Percentiles rank a stretch among this genome's conserved stretches.
These are phyloP conservation scores for Nelumbo lutea DNA, from an alignment of 164 flowering plant genomes.

Conservation along the genomic window DNA sequence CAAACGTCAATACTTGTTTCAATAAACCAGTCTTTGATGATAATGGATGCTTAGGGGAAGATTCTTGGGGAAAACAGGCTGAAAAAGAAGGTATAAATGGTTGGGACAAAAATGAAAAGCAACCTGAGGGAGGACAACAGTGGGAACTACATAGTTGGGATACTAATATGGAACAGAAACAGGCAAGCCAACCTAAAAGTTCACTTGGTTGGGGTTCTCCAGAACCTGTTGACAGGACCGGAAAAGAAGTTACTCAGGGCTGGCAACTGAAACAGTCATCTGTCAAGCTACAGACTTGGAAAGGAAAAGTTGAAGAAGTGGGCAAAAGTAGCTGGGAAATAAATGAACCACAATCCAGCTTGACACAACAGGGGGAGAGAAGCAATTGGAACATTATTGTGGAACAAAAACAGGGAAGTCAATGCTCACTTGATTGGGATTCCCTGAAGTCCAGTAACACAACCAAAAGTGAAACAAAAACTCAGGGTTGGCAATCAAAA, in stretches of 20 bases:
- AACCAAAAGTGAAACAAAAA: neutral
- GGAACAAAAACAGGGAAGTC: neutral
- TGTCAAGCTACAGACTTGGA: conserved; percentile 7
- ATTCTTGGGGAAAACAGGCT: conserved; percentile 5
- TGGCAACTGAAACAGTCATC: neutral
- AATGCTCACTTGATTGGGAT: neutral
- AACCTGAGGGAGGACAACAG: conserved; percentile 3
- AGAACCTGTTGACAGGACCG: conserved; percentile 1
- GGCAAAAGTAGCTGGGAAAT: conserved; percentile 2
- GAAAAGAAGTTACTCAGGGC: neutral
- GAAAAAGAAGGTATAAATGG: neutral
- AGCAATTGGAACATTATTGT: neutral
- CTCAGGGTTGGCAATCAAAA: neutral
- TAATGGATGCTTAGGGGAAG: conserved; percentile 20
- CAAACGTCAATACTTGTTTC: conserved; percentile 34
- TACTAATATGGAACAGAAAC: neutral
- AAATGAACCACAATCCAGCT: neutral
- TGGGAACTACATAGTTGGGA: neutral
- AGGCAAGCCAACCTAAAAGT: neutral
- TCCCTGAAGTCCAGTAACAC: neutral
- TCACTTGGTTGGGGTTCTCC: neutral
- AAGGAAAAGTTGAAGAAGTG: neutral
- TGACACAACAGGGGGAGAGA: neutral
- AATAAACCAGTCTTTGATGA: conserved; percentile 67
- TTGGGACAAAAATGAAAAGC: conserved; percentile 1